A percentile compares a stretch with the other conserved stretches of the same genome.
phyloP scores from a whole-genome alignment of 805 yeast species.

The Candida yuanshanica region DNA sequence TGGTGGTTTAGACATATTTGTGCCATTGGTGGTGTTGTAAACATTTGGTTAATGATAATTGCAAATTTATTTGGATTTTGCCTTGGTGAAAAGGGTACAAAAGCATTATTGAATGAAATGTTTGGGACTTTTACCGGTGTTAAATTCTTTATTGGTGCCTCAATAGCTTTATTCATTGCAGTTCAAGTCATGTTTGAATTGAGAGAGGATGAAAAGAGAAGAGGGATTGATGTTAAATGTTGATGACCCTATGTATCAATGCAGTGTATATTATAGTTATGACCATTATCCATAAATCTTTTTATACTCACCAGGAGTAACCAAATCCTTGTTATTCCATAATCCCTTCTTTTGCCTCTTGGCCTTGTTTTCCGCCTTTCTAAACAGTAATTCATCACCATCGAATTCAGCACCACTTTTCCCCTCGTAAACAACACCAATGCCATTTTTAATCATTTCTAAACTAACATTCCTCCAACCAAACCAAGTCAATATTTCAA shows the following conservation, averaged over 20 bases:
- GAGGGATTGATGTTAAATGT: slow-evolving; percentile 79
- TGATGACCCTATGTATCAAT: slow-evolving; percentile 10
- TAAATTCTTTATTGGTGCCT: slow-evolving; percentile 52
- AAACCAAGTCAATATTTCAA: slow-evolving; percentile 47
- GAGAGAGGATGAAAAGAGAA: slow-evolving; percentile 78
- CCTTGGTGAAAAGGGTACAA: slow-evolving; percentile 82
- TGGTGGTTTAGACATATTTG: slow-evolving; percentile 80
- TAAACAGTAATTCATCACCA: slow-evolving; percentile 57
- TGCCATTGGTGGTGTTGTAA: slow-evolving; percentile 81
- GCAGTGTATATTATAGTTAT: background rate
- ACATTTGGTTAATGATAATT: slow-evolving; percentile 97
- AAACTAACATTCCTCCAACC: slow-evolving; percentile 78
- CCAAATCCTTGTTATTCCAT: slow-evolving; percentile 53
- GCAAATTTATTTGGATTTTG: slow-evolving; percentile 96
- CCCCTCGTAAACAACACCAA: slow-evolving; percentile 86
- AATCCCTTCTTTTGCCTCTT: slow-evolving; percentile 54
- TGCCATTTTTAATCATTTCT: slow-evolving; percentile 79
- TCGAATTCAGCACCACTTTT: slow-evolving; percentile 81
- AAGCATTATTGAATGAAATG: slow-evolving; percentile 59
- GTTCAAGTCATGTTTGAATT: slow-evolving; percentile 92
- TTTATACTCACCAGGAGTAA: slow-evolving; percentile 80
- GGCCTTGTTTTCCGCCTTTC: slow-evolving; percentile 56
- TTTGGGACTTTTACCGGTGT: slow-evolving; percentile 68
- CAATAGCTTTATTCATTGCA: slow-evolving; percentile 69
- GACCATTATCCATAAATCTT: slow-evolving; percentile 31